Evolutionary conservation across 1,284 basidiomycete genomes (phyloP), one percentile per base, ranked within the genome.

Genomic region (Testicularia cyperi): DNA sequence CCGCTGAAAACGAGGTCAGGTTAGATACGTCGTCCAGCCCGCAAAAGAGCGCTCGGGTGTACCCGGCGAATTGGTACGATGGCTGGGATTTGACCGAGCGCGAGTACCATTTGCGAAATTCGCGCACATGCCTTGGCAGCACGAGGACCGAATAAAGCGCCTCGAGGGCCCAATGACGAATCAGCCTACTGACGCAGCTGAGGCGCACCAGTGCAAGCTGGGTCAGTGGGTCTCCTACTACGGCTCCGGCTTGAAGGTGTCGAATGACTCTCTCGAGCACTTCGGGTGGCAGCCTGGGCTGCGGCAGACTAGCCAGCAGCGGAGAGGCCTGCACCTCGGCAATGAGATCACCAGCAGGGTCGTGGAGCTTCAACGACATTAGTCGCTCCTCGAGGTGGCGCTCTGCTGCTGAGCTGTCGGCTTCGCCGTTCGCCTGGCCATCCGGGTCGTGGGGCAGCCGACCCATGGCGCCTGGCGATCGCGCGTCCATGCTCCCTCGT

Each of bases 81-180:
- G 67, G 71, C n/a, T 55, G 40, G 2, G 62, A 43, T 7, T 55
- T 54, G 38, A 65, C 60, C 30, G 68, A 52, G 15, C 65, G 38
- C 18, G 55, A 39, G 38, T 71, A 70, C 67, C 69, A 74, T 31
- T 65, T 65, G 25, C 70, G 58, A 37, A 75, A 75, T 16, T 74
- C 71, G 6, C 73, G 48, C 6, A 75, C 73, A 36, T 72, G 66
- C 10, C 73, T 52, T 21, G 72, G 73, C 8, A 74, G 51, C 14
- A 74, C 48, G n/a, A 75, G 38, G 23, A 71, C 45, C 21, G 52
- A 42, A 33, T 70, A 74, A 15, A 66, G 52, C 15, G 66, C 61
- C 3, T 54, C 37, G 8, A 72, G 41, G 2, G 72, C 64, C 64
- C 68, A 71, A 24, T 57, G 44, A 15, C 68, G 65, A 16, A 68